Base-by-base conservation (phyloP, 306 rosid genomes). In the Hippophae rhamnoides region DNA sequence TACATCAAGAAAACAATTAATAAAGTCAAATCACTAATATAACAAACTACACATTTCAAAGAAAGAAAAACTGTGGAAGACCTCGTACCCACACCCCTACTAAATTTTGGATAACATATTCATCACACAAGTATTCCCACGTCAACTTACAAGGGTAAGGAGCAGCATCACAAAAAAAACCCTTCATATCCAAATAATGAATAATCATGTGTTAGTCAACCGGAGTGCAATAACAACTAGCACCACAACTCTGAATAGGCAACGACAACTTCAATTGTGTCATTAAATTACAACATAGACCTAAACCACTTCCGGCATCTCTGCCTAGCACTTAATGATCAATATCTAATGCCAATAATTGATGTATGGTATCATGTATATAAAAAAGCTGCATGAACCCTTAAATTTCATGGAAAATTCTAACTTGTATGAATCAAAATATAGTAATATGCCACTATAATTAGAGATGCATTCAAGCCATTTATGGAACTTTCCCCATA, bases 71-170 rank as follows among this genome's bases (percentile, higher is more conserved):
- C 89, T 74, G 92, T 84, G 67, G 69, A 69, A 62, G 42, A 62
- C 98, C 93, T 87, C 83, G 85, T 88, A 95, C 96, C 98, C 80
- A 92, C 84, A 68, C 64, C 76, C 63, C 74, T 78, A 79, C 67
- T 85, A 90, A 90, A 77, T 74, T 76, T 82, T 79, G 79, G 90
- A 79, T 72, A 85, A 85, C 96, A 87, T 95, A 86, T 87, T 87
- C 96, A 76, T 81, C 72, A 78, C 56, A 73, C 51, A 74, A 79
- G 87, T 90, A 94, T 90, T 96, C 98, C 96, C 98, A 87, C 96
- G 96, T 90, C 77, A 78, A 79, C 80, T 80, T 76, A 79, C 90
- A 87, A 96, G 98, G 96, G 87, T 90, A 90, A 90, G 92, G 89
- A 87, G 95, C 87, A 87, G 95, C 84, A 78, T 87, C 95, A 79